Evolutionary conservation across 2,329 filamentous ascomycete genomes (phyloP), one percentile per base, ranked within the genome.

Genomic region (Sporothrix schenckii): DNA sequence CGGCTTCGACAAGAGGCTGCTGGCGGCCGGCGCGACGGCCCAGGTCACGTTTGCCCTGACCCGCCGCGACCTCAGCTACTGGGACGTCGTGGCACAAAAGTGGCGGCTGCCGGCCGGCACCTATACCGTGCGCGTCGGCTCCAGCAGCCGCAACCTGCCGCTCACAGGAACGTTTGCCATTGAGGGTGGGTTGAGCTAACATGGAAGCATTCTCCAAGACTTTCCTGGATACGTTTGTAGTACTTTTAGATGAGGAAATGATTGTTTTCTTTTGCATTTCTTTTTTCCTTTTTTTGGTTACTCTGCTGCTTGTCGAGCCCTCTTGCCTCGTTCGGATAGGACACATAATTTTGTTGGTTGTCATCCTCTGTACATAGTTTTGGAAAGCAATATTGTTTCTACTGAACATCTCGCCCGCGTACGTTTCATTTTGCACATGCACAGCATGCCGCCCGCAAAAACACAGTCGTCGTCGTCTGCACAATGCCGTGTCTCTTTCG

Each of bases 61-160:
- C 21, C 82, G 89, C 53, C 84, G 88, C 72, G 89, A 92, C 75
- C 75, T 92, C 65, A 91, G 88, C 77, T 81, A 87, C 34, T 92
- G 89, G 90, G 87, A 91, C 76, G 82, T 85, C 4, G 79, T 77
- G 1, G 82, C 81, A 44, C 88, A 91, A 79, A 85, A 86, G 75
- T 92, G 89, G 89, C 80, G 80, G 30, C 74, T 87, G 63, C 81
- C 79, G 68, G 76, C 74, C 11, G 83, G 83, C 0, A 74, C 74
- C 2, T 85, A 85, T 72, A 70, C 71, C 0, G 72, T 85, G 4
- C 80, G 74, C 66, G 80, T 85, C 2, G 84, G 83, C 0, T 77
- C 77, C 0, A 85, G 82, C 72, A 85, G 83, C 74, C 78, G 81
- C 19, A 75, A 78, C 47, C 69, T 85, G 69, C 79, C 79, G 19